Evolutionary conservation across 73 alveolate species (phyloP), one percentile per base, ranked within the genome.

Genomic region (Paraurostyla sp.): DNA sequence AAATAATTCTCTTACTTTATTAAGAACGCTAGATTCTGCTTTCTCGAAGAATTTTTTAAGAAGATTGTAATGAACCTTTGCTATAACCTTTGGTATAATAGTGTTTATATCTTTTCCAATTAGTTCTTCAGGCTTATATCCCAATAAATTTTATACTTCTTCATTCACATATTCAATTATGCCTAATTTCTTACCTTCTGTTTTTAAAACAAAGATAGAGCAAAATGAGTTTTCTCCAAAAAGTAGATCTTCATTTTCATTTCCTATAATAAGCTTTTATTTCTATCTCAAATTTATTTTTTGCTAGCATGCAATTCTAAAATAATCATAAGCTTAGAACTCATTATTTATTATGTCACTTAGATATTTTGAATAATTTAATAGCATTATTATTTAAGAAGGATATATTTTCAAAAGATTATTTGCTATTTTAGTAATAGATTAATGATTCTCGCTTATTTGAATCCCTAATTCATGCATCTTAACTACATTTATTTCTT

Each of bases 221-320:
- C 87, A 73, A 73, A 73, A 73, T 6, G 73, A 45, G 33, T 73
- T 73, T 25, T 73, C 87, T 2, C 87, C 87, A 48, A 73, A 73
- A 4, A 73, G 29, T 9, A 30, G 42, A 27, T 73, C 73, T 29
- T 73, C 87, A 48, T 73, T 73, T 7, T 73, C 87, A 50, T 73
- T 73, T 11, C 46, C 46, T 43, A 43, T 30, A 16, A 45, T 27
- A 7, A 73, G n/a, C n/a, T 23, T 45, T 2, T 43, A 22, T 27
- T 45, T 50, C 52, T 22, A 23, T 73, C 27, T 73, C 29, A 73
- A 25, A 33, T 45, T 73, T 29, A 73, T 73, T 50, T 57, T 42
- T 36, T 48, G 33, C 22, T 50, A 27, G 2, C 41, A 38, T 3
- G 87, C 87, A 51, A 73, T 45, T 13, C n/a, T 7, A 50, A 73